Evolutionary conservation across 2,329 filamentous ascomycete species (phyloP), one percentile per base, ranked within the genome.

Genomic region (Trichoderma harzianum): DNA sequence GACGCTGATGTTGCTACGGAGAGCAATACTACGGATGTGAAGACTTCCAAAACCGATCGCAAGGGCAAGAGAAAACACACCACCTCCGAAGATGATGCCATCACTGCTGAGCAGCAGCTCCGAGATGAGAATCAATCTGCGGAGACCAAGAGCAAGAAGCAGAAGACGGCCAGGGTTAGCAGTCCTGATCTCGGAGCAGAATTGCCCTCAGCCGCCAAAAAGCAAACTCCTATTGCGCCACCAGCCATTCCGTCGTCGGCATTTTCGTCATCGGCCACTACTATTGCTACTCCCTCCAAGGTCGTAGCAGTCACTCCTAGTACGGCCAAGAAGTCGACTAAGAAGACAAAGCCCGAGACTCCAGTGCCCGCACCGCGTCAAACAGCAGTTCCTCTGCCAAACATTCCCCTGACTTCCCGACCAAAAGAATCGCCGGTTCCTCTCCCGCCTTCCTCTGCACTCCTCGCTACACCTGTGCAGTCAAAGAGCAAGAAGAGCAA

Each of bases 91-190:
- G 81, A 83, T n/a, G 81, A 83, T 39, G 78, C 80, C 16, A 73
- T 77, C 7, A 79, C 79, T 18, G 78, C 79, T 12, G 76, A 79
- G 7, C 76, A 79, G 71, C 82, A 84, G 70, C 76, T 82, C n/a
- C 74, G 74, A 64, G 74, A 77, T 61, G 80, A 84, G 73, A 78
- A 73, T 68, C 75, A 77, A 53, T 79, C 79, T 8, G 79, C 80
- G 5, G 76, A 78, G n/a, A 79, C 81, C 73, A 86, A 85, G 77
- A 78, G 83, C 26, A 82, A 83, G 77, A 80, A 83, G 75, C 82
- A 81, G 71, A 82, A 81, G 75, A 80, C 78, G 47, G 75, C 74
- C 55, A 77, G 79, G 66, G 70, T 58, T 43, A 77, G 74, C 24
- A 83, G 81, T 74, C 80, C 78, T 6, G 81, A 81, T 60, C 76